Conservation (phyloP, 108 stramenopile genomes). For the Skeletonema tropicum region DNA sequence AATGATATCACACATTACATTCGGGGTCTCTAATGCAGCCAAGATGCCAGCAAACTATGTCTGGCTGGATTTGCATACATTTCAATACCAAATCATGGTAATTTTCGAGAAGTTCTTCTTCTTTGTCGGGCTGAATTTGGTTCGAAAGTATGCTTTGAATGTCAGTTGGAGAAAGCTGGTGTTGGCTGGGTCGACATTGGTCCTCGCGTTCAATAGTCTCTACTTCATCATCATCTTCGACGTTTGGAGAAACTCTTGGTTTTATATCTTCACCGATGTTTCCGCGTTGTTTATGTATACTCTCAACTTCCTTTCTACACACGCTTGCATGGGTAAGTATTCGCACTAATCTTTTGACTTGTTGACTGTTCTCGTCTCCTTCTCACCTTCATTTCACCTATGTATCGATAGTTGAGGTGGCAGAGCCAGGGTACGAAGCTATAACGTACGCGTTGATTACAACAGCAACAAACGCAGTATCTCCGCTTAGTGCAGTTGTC, state of each 20-base stretch:
- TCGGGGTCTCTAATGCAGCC: conserved; percentile 48
- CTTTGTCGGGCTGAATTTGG: conserved; percentile 45
- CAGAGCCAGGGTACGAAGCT: conserved; percentile 52
- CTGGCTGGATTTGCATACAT: conserved; percentile 49
- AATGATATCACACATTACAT: conserved; percentile 55
- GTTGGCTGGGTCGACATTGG: conserved; percentile 34
- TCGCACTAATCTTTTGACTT: neutral
- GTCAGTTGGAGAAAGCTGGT: conserved; percentile 43
- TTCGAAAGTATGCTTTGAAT: conserved; percentile 46
- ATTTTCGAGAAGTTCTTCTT: conserved; percentile 50
- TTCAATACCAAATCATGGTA: conserved; percentile 48
- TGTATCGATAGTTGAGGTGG: conserved; percentile 36
- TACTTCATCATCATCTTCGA: conserved; percentile 53
- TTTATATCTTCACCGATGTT: conserved; percentile 55
- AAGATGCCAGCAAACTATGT: conserved; percentile 55
- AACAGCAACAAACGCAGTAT: conserved; percentile 47
- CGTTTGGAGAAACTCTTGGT: conserved; percentile 34
- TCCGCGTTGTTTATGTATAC: conserved; percentile 52
- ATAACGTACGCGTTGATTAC: conserved; percentile 53
- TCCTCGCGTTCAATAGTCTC: conserved; percentile 33
- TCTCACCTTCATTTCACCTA: neutral
- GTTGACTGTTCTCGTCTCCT: neutral
- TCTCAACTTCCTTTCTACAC: conserved; percentile 45
- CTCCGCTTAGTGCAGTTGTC: conserved; percentile 49
- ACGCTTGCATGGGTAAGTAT: conserved; percentile 31